A percentile compares a stretch with the other conserved stretches of the same genome.
Evolutionary conservation across 768 basidiomycete genomes (phyloP).

Genomic region (Russula vinacea): DNA sequence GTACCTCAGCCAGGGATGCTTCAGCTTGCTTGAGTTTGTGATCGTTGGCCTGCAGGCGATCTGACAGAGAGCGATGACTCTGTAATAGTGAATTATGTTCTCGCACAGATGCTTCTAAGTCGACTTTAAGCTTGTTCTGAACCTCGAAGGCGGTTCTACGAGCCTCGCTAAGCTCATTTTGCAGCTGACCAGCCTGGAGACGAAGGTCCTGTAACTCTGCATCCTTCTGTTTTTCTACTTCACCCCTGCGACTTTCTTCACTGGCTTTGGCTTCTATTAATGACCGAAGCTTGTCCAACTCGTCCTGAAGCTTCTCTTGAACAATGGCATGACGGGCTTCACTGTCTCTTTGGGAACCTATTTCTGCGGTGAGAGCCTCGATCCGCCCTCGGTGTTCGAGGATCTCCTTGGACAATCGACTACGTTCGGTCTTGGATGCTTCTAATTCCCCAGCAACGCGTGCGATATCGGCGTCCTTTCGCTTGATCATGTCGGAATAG

Average conservation of each 20-base stretch:
- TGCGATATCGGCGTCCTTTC: slow-evolving; percentile 70
- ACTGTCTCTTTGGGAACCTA: slow-evolving; percentile 56
- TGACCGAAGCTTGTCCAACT: slow-evolving; percentile 83
- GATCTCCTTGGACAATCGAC: slow-evolving; percentile 54
- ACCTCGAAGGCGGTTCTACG: slow-evolving; percentile 59
- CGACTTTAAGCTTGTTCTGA: slow-evolving; percentile 72
- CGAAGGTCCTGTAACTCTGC: slow-evolving; percentile 76
- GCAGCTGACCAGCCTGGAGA: slow-evolving; percentile 54
- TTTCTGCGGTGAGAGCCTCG: slow-evolving; percentile 60
- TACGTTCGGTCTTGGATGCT: slow-evolving; percentile 52
- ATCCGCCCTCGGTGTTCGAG: slow-evolving; percentile 67
- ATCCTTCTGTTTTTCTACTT: slow-evolving; percentile 86
- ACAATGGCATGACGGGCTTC: slow-evolving; percentile 45
- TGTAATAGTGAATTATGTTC: slow-evolving; percentile 59
- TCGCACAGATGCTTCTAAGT: slow-evolving; percentile 60
- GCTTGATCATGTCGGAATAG: slow-evolving; percentile 69
- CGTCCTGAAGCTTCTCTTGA: slow-evolving; percentile 66
- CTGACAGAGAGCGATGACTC: slow-evolving; percentile 62
- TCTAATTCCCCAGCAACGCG: slow-evolving; percentile 54
- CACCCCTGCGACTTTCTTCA: slow-evolving; percentile 78
- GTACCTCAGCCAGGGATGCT: slow-evolving; percentile 51
- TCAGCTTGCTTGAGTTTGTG: slow-evolving; percentile 50
- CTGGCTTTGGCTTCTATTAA: slow-evolving; percentile 80
- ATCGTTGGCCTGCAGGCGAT: slow-evolving; percentile 54
- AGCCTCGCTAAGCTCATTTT: slow-evolving; percentile 63